These are phyloP conservation scores for Haplographium delicatum DNA, from an alignment of 495 filamentous ascomycete genomes.

Conservation along the genomic window DNA sequence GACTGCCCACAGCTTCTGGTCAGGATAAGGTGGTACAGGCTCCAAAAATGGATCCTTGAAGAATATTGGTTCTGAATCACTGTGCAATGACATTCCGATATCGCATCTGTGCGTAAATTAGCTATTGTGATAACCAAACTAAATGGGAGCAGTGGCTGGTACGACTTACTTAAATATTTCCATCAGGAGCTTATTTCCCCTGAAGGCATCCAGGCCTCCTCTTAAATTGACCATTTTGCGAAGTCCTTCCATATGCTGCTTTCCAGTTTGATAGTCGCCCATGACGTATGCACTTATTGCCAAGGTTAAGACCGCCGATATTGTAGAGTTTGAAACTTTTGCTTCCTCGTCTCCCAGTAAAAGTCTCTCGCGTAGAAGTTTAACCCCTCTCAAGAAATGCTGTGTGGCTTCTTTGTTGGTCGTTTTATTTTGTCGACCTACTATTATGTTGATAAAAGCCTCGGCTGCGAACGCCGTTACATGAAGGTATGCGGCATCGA, in stretches of 20 bases:
- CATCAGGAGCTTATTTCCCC: background rate
- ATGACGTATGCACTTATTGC: constrained; percentile 27
- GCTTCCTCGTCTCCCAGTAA: constrained; percentile 14
- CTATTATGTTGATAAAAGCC: background rate
- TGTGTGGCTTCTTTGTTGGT: background rate
- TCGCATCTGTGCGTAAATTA: background rate
- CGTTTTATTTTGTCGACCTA: background rate
- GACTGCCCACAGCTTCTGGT: background rate
- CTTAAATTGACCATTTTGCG: constrained; percentile 32
- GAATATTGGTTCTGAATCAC: background rate
- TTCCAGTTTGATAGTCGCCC: constrained; percentile 24
- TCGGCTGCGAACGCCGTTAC: background rate
- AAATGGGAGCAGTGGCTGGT: background rate
- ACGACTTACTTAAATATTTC: background rate
- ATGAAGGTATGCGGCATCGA: constrained; percentile 10
- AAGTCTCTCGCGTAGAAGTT: constrained; percentile 29
- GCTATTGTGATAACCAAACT: background rate
- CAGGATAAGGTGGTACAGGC: background rate
- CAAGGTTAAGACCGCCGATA: constrained; percentile 29
- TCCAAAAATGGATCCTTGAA: background rate
- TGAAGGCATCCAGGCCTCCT: constrained; percentile 15
- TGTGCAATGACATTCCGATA: background rate
- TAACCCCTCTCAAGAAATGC: background rate
- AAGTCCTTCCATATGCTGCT: constrained; percentile 33
- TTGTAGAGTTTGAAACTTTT: constrained; percentile 30